Conservation (phyloP, 257 asterid genomes). For the Solanum tarapatanum region DNA sequence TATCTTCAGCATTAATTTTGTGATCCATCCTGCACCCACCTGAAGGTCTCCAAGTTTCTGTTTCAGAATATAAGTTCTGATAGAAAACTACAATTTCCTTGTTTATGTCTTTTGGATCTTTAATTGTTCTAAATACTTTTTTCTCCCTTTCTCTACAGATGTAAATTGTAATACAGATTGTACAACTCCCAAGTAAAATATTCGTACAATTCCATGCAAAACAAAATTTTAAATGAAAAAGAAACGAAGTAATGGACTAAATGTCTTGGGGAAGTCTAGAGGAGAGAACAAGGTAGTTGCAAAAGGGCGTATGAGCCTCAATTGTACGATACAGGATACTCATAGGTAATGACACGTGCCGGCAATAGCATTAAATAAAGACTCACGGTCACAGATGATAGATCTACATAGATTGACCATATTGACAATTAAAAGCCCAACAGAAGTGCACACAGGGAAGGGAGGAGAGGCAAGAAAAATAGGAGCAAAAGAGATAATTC, state of each 20-base stretch:
- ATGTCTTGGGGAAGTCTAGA: neutral
- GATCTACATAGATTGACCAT: neutral
- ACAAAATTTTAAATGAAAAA: neutral
- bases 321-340: neutral
- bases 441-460: neutral
- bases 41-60: neutral
- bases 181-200: neutral
- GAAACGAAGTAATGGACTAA: neutral
- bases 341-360: neutral
- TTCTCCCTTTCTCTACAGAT: neutral
- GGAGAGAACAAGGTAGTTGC: neutral
- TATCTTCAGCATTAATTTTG: neutral
- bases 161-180: neutral
- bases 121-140: neutral
- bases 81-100: neutral
- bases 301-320: neutral
- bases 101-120: neutral
- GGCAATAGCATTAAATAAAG: neutral
- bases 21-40: neutral
- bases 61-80: neutral
- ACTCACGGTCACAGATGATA: neutral
- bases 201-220: neutral
- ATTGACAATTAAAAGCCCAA: neutral
- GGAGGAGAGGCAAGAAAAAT: neutral
- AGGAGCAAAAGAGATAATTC: neutral